Base-by-base conservation (phyloP, 192 early-diverging fungal genomes). In the Coemansia sp. region DNA sequence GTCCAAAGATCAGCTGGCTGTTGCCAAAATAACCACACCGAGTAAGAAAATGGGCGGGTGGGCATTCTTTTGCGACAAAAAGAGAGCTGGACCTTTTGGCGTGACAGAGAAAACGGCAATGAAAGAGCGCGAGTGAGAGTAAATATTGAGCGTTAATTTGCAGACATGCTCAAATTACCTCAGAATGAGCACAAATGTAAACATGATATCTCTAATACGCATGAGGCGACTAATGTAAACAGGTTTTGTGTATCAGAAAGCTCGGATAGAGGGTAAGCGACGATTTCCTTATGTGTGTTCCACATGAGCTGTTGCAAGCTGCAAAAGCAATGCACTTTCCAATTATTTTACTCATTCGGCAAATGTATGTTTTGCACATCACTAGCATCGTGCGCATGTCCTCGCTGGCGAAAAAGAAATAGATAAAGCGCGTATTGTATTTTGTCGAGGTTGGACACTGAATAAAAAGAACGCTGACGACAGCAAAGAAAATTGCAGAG, bases 281-380 rank as follows among this genome's bases (percentile, higher is more conserved):
- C 31, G 31, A 35, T 35, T 35, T 35, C 8, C 31, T 7, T 35
- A 35, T 35, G 31, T 35, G 7, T 35, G 31, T 35, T 45, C 41
- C 41, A 45, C 41, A 43, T 16, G 41, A 45, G 41, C 41, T 16
- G 14, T 16, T 45, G 11, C 41, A 35, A 12, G 41, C 41, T 45
- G 41, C 41, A 45, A 45, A 45, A n/a, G 41, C 41, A 45, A 45
- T 45, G 41, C 41, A 10, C 41, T 45, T n/a, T 12, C 41, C 41
- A 45, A 45, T 45, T 45, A 45, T 45, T n/a, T 35, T 45, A 45
- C 41, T 45, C 41, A 45, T 45, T 45, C 41, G 41, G 41, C 41
- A 45, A 3, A 45, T 45, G 41, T 45, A 45, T 45, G 41, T 4
- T 45, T 45, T 45, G 41, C 41, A 45, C 41, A 45, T 45, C 41